Evolutionary conservation across 176 grass and related monocot species (phyloP), one percentile per base, ranked within the genome.

Genomic region (Dactylis glomerata): DNA sequence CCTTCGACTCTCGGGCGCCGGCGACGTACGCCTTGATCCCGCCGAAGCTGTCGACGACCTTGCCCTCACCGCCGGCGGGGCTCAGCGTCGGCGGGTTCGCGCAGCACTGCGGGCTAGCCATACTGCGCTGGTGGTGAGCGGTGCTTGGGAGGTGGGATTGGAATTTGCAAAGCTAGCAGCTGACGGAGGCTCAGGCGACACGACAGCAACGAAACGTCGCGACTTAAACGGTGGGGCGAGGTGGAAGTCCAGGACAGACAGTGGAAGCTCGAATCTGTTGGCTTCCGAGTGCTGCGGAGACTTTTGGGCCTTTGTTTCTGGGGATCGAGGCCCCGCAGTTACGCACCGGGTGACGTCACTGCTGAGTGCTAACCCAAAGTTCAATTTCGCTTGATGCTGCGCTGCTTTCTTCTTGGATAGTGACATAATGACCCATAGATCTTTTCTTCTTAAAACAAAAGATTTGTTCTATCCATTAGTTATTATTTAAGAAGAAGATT

Each of bases 71-170:
- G 58, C 63, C 42, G n/a, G 87, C 30, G 8, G 80, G 76, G 80
- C 40, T 87, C n/a, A 81, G 80, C 13, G 59, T 56, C 58, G 92
- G 92, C 2, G 92, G 87, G 80, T 90, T 94, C 17, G 88, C 68
- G 79, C 92, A 97, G 89, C 94, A 97, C 81, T 92, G 92, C 27
- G 89, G 34, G 23, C 94, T 89, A 22, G 92, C 87, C 94, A 97
- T 92, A 16, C 22, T 36, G 17, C 62, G 3, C 19, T 11, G 64
- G 32, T 37, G 10, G 19, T 14, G 2, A 5, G 57, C 2, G 10
- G 38, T 71, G 68, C 40, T 45, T 72, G 68, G 37, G 10, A 59
- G 37, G 40, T 26, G 68, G 41, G 68, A 44, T 26, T 26, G 38
- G 36, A 40, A 20, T 34, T 34, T 31, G 62, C 17, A 68, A 26